Percentiles rank a stretch among this genome's conserved stretches.
Conservation (phyloP, 768 basidiomycete species). For the Boletus sp. region DNA sequence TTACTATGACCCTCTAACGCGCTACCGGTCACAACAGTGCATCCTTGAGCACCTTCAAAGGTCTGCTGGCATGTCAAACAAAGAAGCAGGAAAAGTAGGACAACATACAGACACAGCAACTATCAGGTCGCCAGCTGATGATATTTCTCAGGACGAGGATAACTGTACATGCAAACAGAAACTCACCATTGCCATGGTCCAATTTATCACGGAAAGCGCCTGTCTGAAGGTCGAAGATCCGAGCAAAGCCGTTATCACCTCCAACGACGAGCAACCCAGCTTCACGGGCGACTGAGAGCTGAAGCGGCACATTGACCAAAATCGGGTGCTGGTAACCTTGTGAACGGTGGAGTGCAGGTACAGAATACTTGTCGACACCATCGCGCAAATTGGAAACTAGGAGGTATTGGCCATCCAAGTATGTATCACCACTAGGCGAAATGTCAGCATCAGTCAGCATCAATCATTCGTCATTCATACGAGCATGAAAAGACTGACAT, state of each 20-base stretch:
- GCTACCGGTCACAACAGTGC: background rate
- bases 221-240: background rate
- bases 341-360: background rate
- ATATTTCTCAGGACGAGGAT: too few species aligned
- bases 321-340: background rate
- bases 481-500: background rate
- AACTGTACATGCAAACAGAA: too few species aligned
- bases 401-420: constrained; percentile 1
- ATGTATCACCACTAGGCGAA: background rate
- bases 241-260: constrained; percentile 8
- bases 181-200: constrained; percentile 1
- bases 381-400: constrained; percentile 7
- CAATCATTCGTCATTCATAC: too few species aligned
- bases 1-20: too few species aligned
- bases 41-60: background rate
- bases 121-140: background rate
- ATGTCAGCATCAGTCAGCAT: too few species aligned
- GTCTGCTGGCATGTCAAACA: too few species aligned
- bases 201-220: constrained; percentile 1
- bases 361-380: constrained; percentile 3
- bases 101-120: background rate
- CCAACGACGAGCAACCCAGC: background rate
- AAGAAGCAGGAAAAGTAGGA: background rate
- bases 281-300: constrained; percentile 1
- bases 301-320: constrained; percentile 3